Evolutionary conservation across 805 yeast genomes (phyloP), one percentile per base, ranked within the genome.

Genomic region (Komagataella pseudopastoris): DNA sequence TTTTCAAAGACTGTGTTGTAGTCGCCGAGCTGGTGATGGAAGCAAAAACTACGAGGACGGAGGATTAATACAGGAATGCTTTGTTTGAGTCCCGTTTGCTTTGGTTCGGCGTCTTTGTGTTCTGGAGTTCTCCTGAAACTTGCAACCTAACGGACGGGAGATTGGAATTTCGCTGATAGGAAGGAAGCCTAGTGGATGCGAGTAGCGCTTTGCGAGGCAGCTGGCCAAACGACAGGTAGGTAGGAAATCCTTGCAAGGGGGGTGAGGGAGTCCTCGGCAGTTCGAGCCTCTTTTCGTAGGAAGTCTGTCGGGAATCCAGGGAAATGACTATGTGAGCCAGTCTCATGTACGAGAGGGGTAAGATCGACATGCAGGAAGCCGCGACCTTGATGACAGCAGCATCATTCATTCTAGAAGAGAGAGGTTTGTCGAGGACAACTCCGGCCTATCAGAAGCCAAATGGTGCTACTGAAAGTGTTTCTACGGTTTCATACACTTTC

Each of bases 31-130:
- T 30, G 39, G 10, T 30, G 39, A 5, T 30, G 8, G 10, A 2
- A 30, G 39, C 39, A 30, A 30, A 30, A 30, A 2, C n/a, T 67
- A 68, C 50, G 71, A 63, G 50, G 71, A 75, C 51, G 70, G 71
- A 23, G 72, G 72, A 48, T 71, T 70, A 8, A 67, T 64, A 51
- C 74, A 57, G 50, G 61, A 64, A 49, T 63, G 61, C 20, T 65
- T 57, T 49, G 69, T 61, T 45, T 63, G 66, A 52, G 64, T 61
- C 75, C 76, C 70, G n/a, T 61, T 49, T 7, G 72, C 72, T 50
- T 61, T 46, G 44, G 5, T 18, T 46, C 48, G 12, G 22, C 20
- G 6, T 45, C 52, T 44, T 16, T 20, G 46, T 20, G n/a, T 17
- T 39, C 39, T 36, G 50, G 30, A 30, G 48, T 44, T 50, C 51